phyloP scores from a whole-genome alignment of 495 filamentous ascomycete genomes.

The Pyrenula massariospora region DNA sequence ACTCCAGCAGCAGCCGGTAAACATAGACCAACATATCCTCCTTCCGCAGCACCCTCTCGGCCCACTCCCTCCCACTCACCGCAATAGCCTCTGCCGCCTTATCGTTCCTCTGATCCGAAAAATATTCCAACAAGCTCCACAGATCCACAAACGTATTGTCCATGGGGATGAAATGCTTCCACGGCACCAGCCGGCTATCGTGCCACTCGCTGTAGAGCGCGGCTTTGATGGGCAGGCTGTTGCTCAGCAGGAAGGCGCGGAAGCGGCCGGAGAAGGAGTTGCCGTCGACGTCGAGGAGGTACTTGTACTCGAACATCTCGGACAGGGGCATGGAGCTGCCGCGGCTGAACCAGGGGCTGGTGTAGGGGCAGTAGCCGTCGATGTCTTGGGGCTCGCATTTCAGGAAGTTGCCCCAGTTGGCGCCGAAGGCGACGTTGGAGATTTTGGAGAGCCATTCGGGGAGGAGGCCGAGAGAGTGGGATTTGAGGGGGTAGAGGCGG shows the following conservation, averaged over 20 bases:
- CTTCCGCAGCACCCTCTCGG: slow-evolving; percentile 19
- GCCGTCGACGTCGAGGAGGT: slow-evolving; percentile 46
- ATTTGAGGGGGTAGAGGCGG: slow-evolving; percentile 6
- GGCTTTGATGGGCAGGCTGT: slow-evolving; percentile 44
- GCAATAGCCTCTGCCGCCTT: slow-evolving; percentile 27
- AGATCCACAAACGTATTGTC: slow-evolving; percentile 64
- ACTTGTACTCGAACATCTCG: slow-evolving; percentile 41
- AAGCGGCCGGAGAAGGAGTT: slow-evolving; percentile 50
- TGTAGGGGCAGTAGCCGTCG: slow-evolving; percentile 35
- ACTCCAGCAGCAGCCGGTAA: slow-evolving; percentile 32
- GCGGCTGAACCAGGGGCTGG: slow-evolving; percentile 30
- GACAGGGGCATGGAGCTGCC: slow-evolving; percentile 24
- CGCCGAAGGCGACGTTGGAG: neutral
- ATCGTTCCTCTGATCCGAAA: slow-evolving; percentile 25
- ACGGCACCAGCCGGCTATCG: slow-evolving; percentile 41
- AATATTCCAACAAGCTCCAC: slow-evolving; percentile 64
- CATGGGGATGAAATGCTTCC: slow-evolving; percentile 64
- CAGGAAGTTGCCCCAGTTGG: no score
- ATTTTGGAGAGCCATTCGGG: slow-evolving; percentile 3
- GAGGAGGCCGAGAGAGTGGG: neutral
- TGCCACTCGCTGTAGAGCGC: slow-evolving; percentile 55
- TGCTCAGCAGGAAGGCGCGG: slow-evolving; percentile 41
- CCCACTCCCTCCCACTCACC: slow-evolving; percentile 29
- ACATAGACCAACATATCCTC: slow-evolving; percentile 28
- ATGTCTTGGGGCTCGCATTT: slow-evolving; percentile 11